Evolutionary conservation across 148 eudicot species (phyloP), one percentile per base, ranked within the genome.

Genomic region (Fallopia convolvulus): DNA sequence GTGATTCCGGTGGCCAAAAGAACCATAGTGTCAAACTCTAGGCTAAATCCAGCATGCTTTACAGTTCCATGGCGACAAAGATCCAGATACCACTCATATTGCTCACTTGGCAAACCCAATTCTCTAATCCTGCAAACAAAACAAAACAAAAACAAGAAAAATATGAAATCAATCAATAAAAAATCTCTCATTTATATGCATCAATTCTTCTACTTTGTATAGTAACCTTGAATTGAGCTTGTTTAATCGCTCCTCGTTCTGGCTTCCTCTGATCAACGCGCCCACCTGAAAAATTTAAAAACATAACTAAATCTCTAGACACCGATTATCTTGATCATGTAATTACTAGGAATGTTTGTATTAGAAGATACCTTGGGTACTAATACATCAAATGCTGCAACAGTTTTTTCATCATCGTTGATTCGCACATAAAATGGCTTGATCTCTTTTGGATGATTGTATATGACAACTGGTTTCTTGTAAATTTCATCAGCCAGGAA

Each of bases 71-170:
- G 83, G 82, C 86, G 90, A 5, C 88, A 91, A 73, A 95, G 97
- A 83, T 93, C 98, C 79, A 93, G 56, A 79, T 93, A 95, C 99
- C 99, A 95, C 61, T 95, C 91, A 17, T 86, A 90, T 50, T 90
- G 90, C 80, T 91, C 81, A 33, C 81, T 85, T 53, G 83, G 80
- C 80, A 91, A 83, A 2, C 91, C 88, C 77, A 85, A 65, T 52
- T 91, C 99, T 58, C 78, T 76, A 66, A 93, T 88, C 82, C 99
- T 93, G 86, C 76, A 77, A 33, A 30, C 13, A 23, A 55, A 13
- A 26, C 30, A 26, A 26, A 26, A 11, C 70, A 60, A 10, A 60
- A 60, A 36, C 32, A 63, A 32, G 7, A 14, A 11, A 5, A 26
- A 63, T 30, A 26, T 9, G 33, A 23, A 58, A 58, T 23, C 21